These are phyloP conservation scores for Trichosporon ovoides DNA, from an alignment of 1,284 basidiomycete genomes.

Conservation along the genomic window DNA sequence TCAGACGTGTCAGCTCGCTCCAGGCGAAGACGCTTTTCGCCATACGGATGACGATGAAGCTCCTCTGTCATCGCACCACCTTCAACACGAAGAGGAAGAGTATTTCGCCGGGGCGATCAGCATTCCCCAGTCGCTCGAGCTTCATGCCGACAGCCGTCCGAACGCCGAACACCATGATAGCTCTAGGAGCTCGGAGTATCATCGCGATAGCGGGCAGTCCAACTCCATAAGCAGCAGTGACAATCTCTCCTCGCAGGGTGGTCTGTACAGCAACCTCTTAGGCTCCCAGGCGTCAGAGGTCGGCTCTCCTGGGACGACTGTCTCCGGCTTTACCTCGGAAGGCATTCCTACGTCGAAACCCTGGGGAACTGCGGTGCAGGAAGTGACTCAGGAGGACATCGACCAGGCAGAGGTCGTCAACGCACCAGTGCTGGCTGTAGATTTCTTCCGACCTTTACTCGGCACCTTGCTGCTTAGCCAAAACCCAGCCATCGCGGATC, in stretches of 20 bases:
- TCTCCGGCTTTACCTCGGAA: background rate
- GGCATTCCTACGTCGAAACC: background rate
- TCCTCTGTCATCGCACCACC: background rate
- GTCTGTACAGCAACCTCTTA: too few relatives aligned
- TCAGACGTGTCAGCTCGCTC: conserved; percentile 25
- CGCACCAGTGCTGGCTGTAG: conserved; percentile 58
- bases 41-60: background rate
- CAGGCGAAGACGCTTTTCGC: conserved; percentile 9
- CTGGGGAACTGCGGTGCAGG: background rate
- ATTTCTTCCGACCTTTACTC: conserved; percentile 84
- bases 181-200: background rate
- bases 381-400: background rate
- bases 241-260: background rate
- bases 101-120: background rate
- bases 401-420: conserved; percentile 2
- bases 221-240: background rate
- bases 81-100: background rate
- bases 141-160: background rate
- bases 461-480: conserved; percentile 80
- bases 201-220: background rate
- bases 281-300: background rate
- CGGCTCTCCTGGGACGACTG: background rate
- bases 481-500: conserved; percentile 66
- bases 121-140: background rate
- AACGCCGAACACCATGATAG: background rate